Percentiles rank a stretch among this genome's conserved stretches.
These are phyloP conservation scores for Clonostachys solani DNA, from an alignment of 2,329 filamentous ascomycete genomes.

Conservation along the genomic window DNA sequence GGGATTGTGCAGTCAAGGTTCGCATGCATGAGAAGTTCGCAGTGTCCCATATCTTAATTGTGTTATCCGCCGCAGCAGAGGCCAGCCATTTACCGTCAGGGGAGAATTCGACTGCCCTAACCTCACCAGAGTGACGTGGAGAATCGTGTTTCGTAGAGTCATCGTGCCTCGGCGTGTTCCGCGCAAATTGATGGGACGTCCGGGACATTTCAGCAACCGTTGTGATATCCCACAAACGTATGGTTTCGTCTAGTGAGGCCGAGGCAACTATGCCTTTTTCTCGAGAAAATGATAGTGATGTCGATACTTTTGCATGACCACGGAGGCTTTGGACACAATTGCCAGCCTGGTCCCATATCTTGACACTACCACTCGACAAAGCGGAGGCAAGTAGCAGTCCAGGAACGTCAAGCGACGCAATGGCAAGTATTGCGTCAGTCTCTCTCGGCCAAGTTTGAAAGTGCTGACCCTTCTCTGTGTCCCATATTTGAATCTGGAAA, in stretches of 20 bases:
- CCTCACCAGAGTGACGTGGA: not conserved
- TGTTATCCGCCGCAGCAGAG: slow-evolving; percentile 2
- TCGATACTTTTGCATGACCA: not conserved
- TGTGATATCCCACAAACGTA: slow-evolving; percentile 1
- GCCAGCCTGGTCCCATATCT: not conserved
- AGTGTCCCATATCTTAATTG: slow-evolving; percentile 3
- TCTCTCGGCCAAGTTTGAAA: slow-evolving; percentile 3
- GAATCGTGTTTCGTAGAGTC: not conserved
- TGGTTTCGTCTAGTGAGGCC: not conserved
- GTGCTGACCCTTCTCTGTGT: not conserved
- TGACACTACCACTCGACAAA: not conserved
- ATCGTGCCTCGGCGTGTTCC: slow-evolving; percentile 3
- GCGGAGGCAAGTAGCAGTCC: not conserved
- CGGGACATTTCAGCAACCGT: not conserved
- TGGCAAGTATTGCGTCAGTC: not conserved
- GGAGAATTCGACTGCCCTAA: not conserved
- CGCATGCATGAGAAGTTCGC: not conserved
- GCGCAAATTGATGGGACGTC: not conserved
- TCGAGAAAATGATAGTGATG: not conserved
- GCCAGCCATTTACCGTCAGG: not conserved
- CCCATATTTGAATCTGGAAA: slow-evolving; percentile 6
- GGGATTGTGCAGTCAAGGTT: not conserved
- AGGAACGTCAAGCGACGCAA: too few relatives aligned
- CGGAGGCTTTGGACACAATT: too few relatives aligned
- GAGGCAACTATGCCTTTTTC: not conserved